phyloP scores from a whole-genome alignment of 2,329 filamentous ascomycete species.

The Bimuria novae-zelandiae region DNA sequence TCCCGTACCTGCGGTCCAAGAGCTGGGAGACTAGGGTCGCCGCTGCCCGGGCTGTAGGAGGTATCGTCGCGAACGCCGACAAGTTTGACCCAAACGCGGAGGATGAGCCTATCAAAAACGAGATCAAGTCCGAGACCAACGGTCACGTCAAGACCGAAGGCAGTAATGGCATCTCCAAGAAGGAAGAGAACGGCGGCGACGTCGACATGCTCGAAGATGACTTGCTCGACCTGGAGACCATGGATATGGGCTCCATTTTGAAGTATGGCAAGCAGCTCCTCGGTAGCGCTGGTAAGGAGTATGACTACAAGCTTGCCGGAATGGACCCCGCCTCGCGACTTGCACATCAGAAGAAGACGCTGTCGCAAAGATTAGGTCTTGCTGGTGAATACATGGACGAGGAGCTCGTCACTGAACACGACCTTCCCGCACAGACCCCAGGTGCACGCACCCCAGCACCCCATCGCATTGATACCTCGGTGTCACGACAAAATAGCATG shows the following conservation, averaged over 20 bases:
- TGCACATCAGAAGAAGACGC: conserved; percentile 85
- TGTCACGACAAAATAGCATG: conserved; percentile 52
- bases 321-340: conserved; percentile 82
- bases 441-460: conserved; percentile 40
- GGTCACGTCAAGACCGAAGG: conserved; percentile 64
- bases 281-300: conserved; percentile 76
- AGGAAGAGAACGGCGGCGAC: conserved; percentile 55
- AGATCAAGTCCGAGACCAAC: conserved; percentile 48
- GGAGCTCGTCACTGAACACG: conserved; percentile 72
- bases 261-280: conserved; percentile 83
- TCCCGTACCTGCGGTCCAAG: conserved; percentile 93
- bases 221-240: conserved; percentile 70
- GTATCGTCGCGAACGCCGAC: conserved; percentile 88
- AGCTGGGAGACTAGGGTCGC: conserved; percentile 97
- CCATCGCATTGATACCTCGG: conserved; percentile 58
- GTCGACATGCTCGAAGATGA: conserved; percentile 56
- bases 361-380: conserved; percentile 80
- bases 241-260: conserved; percentile 80
- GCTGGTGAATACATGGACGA: conserved; percentile 84
- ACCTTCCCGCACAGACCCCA: conserved; percentile 55
- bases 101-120: conserved; percentile 66
- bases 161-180: conserved; percentile 34
- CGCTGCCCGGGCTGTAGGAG: conserved; percentile 89
- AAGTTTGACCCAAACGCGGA: conserved; percentile 85
- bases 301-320: conserved; percentile 81